Evolutionary conservation across 2,329 filamentous ascomycete genomes (phyloP), one percentile per base, ranked within the genome.

Genomic region (Paracamarosporium sp.): DNA sequence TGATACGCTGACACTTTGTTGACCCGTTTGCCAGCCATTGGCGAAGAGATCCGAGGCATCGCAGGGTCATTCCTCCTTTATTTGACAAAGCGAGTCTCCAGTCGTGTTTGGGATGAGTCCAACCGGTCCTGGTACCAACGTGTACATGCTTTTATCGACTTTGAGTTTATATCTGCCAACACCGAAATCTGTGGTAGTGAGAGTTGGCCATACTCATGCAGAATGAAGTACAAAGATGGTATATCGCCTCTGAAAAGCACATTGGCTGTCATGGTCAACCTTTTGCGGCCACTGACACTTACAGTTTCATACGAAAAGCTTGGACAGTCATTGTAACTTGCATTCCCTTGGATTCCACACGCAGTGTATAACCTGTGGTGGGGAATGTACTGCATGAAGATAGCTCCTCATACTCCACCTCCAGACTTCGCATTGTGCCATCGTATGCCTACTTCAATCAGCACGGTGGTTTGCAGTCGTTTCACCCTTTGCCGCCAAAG

Each of bases 51-150:
- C 61, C 74, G n/a, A 73, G 78, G 27, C 80, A 82, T 53, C 73
- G 80, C 9, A 77, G 75, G 47, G 68, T 81, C 22, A 78, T 75
- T 3, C 75, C 77, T 4, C 71, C 77, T 0, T 72, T 74, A 5
- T 82, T 83, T 65, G 81, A 78, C 40, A 80, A 83, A 56, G n/a
- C 72, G 74, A 38, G 78, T 75, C 36, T 79, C 76, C 31, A 59
- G 59, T 5, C 58, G 76, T 4, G 80, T 82, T 2, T 91, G 87
- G 77, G 76, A 77, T 13, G 86, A 90, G 68, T 80, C 83, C 1
- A 78, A 70, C 69, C 2, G 71, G 71, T 1, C 66, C 73, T 46
- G 71, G 73, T 45, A 73, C 72, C 2, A 73, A 70, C 1, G 81
- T 82, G 2, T 82, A 82, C 50, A 82, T 81, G 0, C 74, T 86